Percentiles rank a stretch among this genome's conserved stretches.
Conservation (phyloP, 2,329 filamentous ascomycete genomes). For the Zasmidium angulare region DNA sequence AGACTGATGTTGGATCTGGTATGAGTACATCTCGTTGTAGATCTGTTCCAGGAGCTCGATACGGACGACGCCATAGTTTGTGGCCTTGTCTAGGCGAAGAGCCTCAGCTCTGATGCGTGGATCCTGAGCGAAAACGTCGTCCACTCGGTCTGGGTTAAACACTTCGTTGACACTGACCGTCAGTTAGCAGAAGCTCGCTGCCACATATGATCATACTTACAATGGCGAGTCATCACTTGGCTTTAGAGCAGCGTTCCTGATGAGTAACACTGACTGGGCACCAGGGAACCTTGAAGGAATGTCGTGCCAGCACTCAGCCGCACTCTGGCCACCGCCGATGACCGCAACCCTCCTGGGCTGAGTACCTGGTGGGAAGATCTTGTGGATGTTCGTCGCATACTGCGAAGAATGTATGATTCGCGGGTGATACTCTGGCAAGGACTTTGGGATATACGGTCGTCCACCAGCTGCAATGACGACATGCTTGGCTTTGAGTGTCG, state of each 20-base stretch:
- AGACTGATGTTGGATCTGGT: constrained; percentile 70
- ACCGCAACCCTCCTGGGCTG: constrained; percentile 74
- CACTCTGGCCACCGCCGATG: constrained; percentile 85
- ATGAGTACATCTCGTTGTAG: constrained; percentile 84
- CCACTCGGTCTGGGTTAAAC: constrained; percentile 85
- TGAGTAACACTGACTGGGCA: constrained; percentile 72
- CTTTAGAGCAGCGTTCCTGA: constrained; percentile 78
- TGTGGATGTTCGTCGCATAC: constrained; percentile 66
- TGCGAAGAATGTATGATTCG: constrained; percentile 85
- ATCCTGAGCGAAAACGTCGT: constrained; percentile 70
- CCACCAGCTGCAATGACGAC: constrained; percentile 71
- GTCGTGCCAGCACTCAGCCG: constrained; percentile 93
- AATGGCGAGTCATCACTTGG: constrained; percentile 96
- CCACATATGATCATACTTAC: constrained; percentile 62
- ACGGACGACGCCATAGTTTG: constrained; percentile 93
- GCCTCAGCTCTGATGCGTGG: constrained; percentile 60
- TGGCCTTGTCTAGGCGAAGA: constrained; percentile 71
- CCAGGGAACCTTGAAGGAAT: constrained; percentile 80
- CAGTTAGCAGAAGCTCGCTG: constrained; percentile 47
- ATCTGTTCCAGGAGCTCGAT: constrained; percentile 86
- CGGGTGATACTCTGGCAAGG: constrained; percentile 67
- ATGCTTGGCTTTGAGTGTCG: constrained; percentile 60
- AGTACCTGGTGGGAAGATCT: constrained; percentile 57
- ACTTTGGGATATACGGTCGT: constrained; percentile 67
- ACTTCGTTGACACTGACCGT: constrained; percentile 73